A percentile compares a stretch with the other conserved stretches of the same genome.
These are phyloP conservation scores for Tricholoma sp. DNA, from an alignment of 768 basidiomycete genomes.

Conservation along the genomic window DNA sequence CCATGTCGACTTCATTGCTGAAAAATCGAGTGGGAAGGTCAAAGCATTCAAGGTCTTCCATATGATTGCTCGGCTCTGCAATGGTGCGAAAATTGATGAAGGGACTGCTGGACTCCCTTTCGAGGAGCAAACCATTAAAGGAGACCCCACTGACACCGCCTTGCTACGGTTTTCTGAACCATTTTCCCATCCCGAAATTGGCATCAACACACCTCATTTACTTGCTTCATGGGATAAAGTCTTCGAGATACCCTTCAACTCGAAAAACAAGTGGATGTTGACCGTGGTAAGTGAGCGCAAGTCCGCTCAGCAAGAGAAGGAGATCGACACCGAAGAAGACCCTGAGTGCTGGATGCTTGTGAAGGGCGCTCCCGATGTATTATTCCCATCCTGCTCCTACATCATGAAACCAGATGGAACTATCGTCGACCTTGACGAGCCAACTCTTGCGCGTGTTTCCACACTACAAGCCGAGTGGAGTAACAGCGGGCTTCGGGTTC, in stretches of 20 bases:
- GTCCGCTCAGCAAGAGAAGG: not conserved
- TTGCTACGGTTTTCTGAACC: conserved; percentile 46
- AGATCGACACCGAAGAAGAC: not conserved
- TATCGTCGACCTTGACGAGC: conserved; percentile 25
- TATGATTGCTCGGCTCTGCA: conserved; percentile 40
- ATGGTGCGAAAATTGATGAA: conserved; percentile 34
- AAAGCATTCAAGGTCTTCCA: conserved; percentile 25
- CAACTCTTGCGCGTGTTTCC: conserved; percentile 23
- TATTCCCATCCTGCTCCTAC: conserved; percentile 35
- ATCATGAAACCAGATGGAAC: conserved; percentile 34
- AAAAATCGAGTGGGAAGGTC: conserved; percentile 4
- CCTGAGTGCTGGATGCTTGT: conserved; percentile 2
- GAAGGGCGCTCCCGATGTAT: conserved; percentile 44
- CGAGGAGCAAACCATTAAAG: conserved; percentile 29
- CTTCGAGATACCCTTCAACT: not conserved
- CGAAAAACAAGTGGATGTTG: not conserved
- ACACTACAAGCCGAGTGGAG: conserved; percentile 45
- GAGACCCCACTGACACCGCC: conserved; percentile 57
- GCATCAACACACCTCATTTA: not conserved
- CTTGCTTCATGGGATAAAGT: not conserved
- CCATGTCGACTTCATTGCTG: not conserved
- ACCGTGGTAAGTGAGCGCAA: not conserved
- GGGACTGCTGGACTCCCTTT: conserved; percentile 15
- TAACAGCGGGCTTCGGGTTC: conserved; percentile 53
- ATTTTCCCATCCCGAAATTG: conserved; percentile 17